Percentiles rank a stretch among this genome's conserved stretches.
phyloP scores from a whole-genome alignment of 2,329 filamentous ascomycete genomes.

The Dactylonectria estremocensis region DNA sequence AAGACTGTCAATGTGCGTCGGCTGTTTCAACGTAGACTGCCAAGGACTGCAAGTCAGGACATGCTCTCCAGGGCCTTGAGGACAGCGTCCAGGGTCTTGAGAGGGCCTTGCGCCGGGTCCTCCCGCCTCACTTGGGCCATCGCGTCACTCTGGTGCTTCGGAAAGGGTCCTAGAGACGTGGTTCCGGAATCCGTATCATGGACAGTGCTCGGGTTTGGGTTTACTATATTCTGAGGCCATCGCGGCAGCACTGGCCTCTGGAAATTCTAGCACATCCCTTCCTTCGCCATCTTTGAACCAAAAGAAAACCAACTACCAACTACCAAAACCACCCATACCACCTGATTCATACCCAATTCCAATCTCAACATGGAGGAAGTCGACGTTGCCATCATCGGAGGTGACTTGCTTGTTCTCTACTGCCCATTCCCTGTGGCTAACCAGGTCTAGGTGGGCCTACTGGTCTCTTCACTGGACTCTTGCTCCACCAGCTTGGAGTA shows the following conservation, averaged over 20 bases:
- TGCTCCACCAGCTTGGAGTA: slow-evolving; percentile 59
- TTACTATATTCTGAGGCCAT: slow-evolving; percentile 2
- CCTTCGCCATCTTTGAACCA: too few relatives aligned
- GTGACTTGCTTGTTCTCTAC: slow-evolving; percentile 33
- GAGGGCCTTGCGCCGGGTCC: neutral
- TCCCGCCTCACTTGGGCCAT: neutral
- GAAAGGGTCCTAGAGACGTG: neutral
- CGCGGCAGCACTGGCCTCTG: slow-evolving; percentile 3
- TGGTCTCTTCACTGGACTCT: slow-evolving; percentile 61
- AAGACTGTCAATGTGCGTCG: slow-evolving; percentile 9
- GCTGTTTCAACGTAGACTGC: slow-evolving; percentile 9
- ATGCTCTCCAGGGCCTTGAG: too few relatives aligned
- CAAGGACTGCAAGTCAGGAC: neutral
- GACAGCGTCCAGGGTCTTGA: too few relatives aligned
- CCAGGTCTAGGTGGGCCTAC: slow-evolving; percentile 58
- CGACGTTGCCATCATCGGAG: slow-evolving; percentile 57
- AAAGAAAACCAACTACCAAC: neutral
- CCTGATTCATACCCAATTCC: neutral
- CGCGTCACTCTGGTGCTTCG: neutral
- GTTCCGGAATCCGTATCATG: neutral
- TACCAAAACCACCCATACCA: neutral
- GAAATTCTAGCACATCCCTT: neutral
- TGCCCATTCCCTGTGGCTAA: slow-evolving; percentile 22
- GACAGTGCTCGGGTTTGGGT: neutral
- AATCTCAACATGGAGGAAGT: slow-evolving; percentile 39